Conservation (phyloP, 257 asterid genomes). For the Haberlea rhodopensis region DNA sequence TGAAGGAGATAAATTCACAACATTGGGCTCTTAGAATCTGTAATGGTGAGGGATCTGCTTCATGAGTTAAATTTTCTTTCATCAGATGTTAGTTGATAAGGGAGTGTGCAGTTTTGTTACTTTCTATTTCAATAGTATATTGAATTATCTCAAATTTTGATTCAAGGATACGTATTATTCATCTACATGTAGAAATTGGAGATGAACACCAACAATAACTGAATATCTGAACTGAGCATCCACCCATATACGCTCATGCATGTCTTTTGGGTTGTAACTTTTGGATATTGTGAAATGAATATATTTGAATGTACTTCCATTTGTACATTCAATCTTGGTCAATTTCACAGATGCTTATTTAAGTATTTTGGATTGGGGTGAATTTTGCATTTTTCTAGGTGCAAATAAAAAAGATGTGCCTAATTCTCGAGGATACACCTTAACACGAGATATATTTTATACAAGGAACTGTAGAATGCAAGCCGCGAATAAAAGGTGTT, state of each 20-base stretch:
- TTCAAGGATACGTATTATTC: not conserved
- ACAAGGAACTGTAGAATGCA: not conserved
- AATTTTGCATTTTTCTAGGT: no score
- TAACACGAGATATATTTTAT: no score
- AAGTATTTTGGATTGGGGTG: no score
- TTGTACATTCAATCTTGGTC: not conserved
- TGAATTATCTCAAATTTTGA: not conserved
- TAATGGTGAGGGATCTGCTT: slow-evolving; percentile 20
- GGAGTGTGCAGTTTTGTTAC: not conserved
- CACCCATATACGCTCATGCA: not conserved
- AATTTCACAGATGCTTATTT: no score
- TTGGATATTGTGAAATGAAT: not conserved
- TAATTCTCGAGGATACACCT: no score
- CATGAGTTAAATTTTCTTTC: slow-evolving; percentile 7
- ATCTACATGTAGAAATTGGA: not conserved
- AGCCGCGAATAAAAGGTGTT: not conserved
- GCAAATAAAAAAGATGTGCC: no score
- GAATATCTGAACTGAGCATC: not conserved
- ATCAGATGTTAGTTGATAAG: not conserved
- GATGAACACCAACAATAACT: not conserved
- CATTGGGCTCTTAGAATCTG: slow-evolving; percentile 18
- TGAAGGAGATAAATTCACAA: no score
- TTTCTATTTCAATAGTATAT: not conserved
- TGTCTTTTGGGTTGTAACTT: not conserved
- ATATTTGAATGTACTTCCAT: no score